Base-by-base conservation (phyloP, 305 asterid species). In the Fraxinus greggii region DNA sequence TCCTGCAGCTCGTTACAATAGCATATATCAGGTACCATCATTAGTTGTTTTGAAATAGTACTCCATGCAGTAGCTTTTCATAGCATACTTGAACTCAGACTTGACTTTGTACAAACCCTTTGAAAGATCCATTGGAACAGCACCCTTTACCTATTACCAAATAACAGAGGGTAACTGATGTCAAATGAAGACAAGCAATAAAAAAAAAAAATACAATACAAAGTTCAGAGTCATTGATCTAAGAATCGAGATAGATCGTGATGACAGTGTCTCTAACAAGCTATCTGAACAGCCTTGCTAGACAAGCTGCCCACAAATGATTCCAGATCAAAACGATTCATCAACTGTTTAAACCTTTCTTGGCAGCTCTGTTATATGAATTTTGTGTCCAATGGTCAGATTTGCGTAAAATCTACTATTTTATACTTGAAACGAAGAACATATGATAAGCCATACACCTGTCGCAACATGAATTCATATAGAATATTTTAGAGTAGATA, bases 51-150 rank as follows among this genome's bases (percentile, higher is more conserved):
- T 88, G 80, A 96, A 96, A 89, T 86, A 91, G 91, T 89, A 94
- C 90, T 96, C 99, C 98, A 94, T 89, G 85, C 87, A 87, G 89
- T 96, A 96, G 88, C 86, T 91, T 93, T 90, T 94, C 88, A 42
- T 78, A 29, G 94, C 96, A 87, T 93, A 91, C 84, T 90, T 92
- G 89, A 94, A 88, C 87, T 91, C 99, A 59, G 93, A 90, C 85
- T 91, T 92, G 90, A 92, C 95, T 91, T 89, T 93, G 90, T 87
- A 92, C 72, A 21, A 81, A 89, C 86, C 92, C 86, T 88, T 91
- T 67, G 87, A 19, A 82, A 80, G 84, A 81, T 88, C 89, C 83
- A 86, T 84, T 73, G 40, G 88, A 85, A 87, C 87, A 73, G 99
- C 97, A 83, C 90, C 95, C 88, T 94, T 93, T 75, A 77, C 90